Conservation (phyloP, 106 monocot species). For the Dioscorea dumetorum region DNA sequence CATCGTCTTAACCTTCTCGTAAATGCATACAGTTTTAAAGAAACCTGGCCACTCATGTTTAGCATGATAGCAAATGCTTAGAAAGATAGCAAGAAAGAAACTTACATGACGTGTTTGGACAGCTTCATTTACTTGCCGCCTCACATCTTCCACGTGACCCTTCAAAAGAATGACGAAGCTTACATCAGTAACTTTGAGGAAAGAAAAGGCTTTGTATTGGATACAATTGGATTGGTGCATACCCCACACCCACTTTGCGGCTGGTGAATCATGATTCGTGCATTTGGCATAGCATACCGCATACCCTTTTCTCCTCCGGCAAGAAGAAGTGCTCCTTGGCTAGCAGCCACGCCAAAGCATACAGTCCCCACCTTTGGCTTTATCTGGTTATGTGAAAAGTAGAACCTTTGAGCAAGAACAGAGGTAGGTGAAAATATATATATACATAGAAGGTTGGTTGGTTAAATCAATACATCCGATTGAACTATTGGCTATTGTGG, state of each 20-base stretch:
- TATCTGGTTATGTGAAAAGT: conserved; percentile 31
- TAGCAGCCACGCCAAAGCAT: conserved; percentile 88
- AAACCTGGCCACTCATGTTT: too few species aligned
- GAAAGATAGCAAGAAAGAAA: conserved; percentile 5
- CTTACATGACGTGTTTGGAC: conserved; percentile 87
- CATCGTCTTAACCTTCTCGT: too few species aligned
- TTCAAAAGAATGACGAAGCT: conserved; percentile 6
- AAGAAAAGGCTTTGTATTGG: neutral
- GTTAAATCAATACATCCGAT: too few species aligned
- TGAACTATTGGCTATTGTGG: too few species aligned
- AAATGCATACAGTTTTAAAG: too few species aligned
- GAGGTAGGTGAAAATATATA: too few species aligned
- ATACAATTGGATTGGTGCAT: conserved; percentile 3
- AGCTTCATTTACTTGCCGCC: conserved; percentile 81
- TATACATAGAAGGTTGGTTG: too few species aligned
- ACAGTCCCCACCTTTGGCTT: conserved; percentile 92
- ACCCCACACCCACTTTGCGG: conserved; percentile 91
- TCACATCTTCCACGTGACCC: conserved; percentile 91
- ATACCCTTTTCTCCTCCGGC: conserved; percentile 97
- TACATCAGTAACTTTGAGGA: neutral
- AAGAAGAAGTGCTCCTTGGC: conserved; percentile 90
- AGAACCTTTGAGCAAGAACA: too few species aligned
- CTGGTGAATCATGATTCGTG: conserved; percentile 93
- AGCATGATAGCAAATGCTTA: neutral
- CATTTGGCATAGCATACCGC: conserved; percentile 95